These are phyloP conservation scores for Sclerospora graminicola DNA, from an alignment of 352 stramenopile genomes.

Conservation along the genomic window DNA sequence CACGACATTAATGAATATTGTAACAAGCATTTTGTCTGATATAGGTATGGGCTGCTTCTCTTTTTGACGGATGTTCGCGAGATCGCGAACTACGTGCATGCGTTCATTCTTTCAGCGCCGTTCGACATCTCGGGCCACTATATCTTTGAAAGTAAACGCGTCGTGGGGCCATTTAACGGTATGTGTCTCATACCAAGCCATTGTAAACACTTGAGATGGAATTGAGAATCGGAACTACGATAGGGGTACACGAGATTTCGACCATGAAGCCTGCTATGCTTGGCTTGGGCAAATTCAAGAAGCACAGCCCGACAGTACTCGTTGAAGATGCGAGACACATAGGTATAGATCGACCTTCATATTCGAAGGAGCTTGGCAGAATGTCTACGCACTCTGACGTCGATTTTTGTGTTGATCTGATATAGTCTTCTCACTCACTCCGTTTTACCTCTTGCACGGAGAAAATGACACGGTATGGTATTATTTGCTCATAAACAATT, in stretches of 20 bases:
- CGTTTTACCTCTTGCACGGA: constrained; percentile 51
- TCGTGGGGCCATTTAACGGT: neutral
- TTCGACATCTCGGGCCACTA: constrained; percentile 76
- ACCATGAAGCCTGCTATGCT: constrained; percentile 71
- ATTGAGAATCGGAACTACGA: constrained; percentile 1
- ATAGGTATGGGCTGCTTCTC: too few species aligned
- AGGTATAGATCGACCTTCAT: constrained; percentile 7
- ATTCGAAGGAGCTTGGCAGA: neutral
- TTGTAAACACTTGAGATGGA: too few species aligned
- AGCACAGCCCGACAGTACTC: constrained; percentile 36
- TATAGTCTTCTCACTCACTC: constrained; percentile 29
- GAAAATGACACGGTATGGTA: constrained; percentile 28
- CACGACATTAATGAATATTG: too few species aligned
- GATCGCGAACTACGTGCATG: constrained; percentile 24
- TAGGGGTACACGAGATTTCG: constrained; percentile 62
- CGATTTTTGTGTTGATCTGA: neutral
- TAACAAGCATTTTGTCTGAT: too few species aligned
- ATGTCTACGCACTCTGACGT: neutral
- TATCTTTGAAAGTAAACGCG: constrained; percentile 20
- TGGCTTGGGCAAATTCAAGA: constrained; percentile 41
- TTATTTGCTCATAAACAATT: neutral
- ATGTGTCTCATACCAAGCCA: neutral
- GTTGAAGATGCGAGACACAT: constrained; percentile 13
- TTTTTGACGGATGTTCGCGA: too few species aligned
- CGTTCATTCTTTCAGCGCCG: constrained; percentile 50